Percentiles rank a stretch among this genome's conserved stretches.
Conservation (phyloP, 2,329 filamentous ascomycete species). For the Allantophomopsis cytisporea region DNA sequence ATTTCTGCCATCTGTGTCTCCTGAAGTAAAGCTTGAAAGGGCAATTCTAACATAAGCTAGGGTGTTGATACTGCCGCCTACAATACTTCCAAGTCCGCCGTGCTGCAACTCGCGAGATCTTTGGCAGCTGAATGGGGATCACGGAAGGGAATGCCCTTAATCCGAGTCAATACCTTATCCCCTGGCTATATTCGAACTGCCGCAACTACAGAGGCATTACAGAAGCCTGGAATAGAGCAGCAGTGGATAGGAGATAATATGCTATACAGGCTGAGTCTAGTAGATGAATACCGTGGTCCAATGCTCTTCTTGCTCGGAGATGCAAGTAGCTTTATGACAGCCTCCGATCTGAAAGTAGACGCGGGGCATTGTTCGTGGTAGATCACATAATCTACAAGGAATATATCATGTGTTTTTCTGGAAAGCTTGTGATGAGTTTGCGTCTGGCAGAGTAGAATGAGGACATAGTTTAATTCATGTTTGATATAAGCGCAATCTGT, state of each 20-base stretch:
- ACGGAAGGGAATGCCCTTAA: conserved; percentile 13
- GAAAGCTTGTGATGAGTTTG: no score
- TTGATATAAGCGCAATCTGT: no score
- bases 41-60: no score
- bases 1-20: neutral
- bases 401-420: no score
- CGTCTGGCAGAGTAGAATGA: no score
- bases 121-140: conserved; percentile 56
- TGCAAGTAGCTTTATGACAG: conserved; percentile 54
- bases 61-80: neutral
- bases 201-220: neutral
- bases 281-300: conserved; percentile 54
- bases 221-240: conserved; percentile 15
- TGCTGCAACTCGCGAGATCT: conserved; percentile 54
- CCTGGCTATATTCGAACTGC: conserved; percentile 25
- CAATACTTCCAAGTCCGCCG: conserved; percentile 1
- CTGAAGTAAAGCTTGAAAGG: no score
- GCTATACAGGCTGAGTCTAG: conserved; percentile 52
- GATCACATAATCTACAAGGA: no score
- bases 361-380: conserved; percentile 43
- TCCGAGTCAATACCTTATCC: conserved; percentile 50
- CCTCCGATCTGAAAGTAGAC: conserved; percentile 54
- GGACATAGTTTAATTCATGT: no score
- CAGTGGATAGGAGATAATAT: conserved; percentile 75
- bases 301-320: conserved; percentile 51